Evolutionary conservation across 805 yeast genomes (phyloP).

Genomic region (Henningerozyma blattae): DNA sequence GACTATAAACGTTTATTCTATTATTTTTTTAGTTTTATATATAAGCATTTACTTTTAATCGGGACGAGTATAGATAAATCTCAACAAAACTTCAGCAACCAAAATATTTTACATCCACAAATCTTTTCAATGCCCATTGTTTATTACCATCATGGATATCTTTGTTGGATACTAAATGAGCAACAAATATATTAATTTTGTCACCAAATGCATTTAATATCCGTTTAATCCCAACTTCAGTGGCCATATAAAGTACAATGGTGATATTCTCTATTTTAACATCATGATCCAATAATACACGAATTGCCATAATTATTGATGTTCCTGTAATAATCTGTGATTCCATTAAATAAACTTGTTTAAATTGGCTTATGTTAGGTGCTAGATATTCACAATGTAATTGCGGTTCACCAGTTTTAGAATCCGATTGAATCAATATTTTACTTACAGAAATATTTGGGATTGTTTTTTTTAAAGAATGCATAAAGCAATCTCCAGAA

Average conservation of each 20-base stretch:
- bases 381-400: constrained; percentile 77
- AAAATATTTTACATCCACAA: constrained; percentile 65
- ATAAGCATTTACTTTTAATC: too few relatives aligned
- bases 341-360: constrained; percentile 59
- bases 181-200: constrained; percentile 55
- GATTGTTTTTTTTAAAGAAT: constrained; percentile 59
- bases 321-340: constrained; percentile 89
- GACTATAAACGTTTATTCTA: too few relatives aligned
- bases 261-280: constrained; percentile 50
- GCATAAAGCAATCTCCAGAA: constrained; percentile 88
- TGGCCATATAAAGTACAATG: constrained; percentile 60
- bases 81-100: too few relatives aligned
- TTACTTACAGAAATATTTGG: constrained; percentile 78
- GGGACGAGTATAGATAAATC: too few relatives aligned
- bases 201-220: constrained; percentile 60
- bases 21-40: too few relatives aligned
- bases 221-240: constrained; percentile 67
- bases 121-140: constrained; percentile 54
- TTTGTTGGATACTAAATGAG: constrained; percentile 41
- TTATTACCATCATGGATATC: constrained; percentile 32
- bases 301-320: constrained; percentile 88
- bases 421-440: constrained; percentile 75
- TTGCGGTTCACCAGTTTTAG: constrained; percentile 88
- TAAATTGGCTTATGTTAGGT: constrained; percentile 13
- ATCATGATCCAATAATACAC: constrained; percentile 74